phyloP scores from a whole-genome alignment of 176 grass and related monocot species.

The Rhynchospora breviuscula region DNA sequence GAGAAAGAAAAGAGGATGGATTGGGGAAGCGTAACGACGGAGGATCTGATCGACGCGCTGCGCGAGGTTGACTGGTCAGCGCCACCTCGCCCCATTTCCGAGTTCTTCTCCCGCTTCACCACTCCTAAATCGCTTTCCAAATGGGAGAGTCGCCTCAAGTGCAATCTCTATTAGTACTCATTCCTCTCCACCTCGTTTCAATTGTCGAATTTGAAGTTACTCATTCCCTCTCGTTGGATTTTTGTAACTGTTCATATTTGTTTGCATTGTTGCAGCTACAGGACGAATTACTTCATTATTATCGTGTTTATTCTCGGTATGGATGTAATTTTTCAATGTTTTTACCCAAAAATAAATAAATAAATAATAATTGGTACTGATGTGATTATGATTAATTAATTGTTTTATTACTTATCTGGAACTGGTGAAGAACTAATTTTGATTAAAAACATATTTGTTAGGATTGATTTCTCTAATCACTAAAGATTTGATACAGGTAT shows the following conservation, averaged over 20 bases:
- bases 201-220: not conserved
- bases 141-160: slow-evolving; percentile 51
- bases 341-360: not conserved
- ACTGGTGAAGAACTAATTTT: not conserved
- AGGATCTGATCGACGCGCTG: slow-evolving; percentile 50
- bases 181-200: not conserved
- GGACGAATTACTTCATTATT: slow-evolving; percentile 79
- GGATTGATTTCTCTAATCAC: slow-evolving; percentile 6
- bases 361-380: slow-evolving; percentile 15
- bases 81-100: slow-evolving; percentile 41
- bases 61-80: slow-evolving; percentile 53
- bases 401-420: slow-evolving; percentile 24
- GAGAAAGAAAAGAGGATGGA: slow-evolving; percentile 21
- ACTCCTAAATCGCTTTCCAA: slow-evolving; percentile 42
- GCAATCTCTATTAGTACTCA: slow-evolving; percentile 53
- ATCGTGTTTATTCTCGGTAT: slow-evolving; percentile 70
- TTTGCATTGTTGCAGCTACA: slow-evolving; percentile 62
- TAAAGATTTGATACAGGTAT: slow-evolving; percentile 40
- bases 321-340: slow-evolving; percentile 26
- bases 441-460: not conserved
- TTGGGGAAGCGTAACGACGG: slow-evolving; percentile 44
- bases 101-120: slow-evolving; percentile 60
- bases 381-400: not conserved
- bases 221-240: not conserved
- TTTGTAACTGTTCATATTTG: not conserved